Evolutionary conservation across 805 yeast genomes (phyloP), one percentile per base, ranked within the genome.

Genomic region (Helenozyma rhizophorensis): DNA sequence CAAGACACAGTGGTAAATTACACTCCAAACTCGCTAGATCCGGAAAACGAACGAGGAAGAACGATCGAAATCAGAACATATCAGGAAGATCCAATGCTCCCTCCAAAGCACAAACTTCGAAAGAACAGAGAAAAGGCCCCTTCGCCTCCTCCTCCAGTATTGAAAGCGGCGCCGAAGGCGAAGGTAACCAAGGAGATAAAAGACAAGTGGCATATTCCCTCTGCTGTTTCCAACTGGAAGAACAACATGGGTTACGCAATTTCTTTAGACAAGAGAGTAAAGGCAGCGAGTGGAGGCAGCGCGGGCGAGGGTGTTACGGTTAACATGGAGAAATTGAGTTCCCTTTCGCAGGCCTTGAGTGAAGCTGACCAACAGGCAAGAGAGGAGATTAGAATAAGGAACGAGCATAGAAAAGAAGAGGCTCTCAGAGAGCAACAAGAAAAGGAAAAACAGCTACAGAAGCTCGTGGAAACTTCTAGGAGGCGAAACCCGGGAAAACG

Each of bases 201-300:
- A 42, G 76, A 74, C 17, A 71, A 75, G 40, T 90, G 97, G 96
- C 70, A 72, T 29, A 87, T 93, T 19, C 97, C 97, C 0, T 80
- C 95, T 0, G 86, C 94, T 1, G 75, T 90, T 0, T 90, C 97
- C 1, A 87, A 86, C 55, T 93, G 97, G 97, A 89, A 88, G 56
- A 93, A 93, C 56, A 85, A 89, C 12, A 83, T 84, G 46, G 97
- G 97, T 1, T 86, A 78, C 52, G 78, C 95, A 1, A 80, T 89
- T 27, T 78, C 83, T 1, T 57, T 89, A 25, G 95, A 88, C 34
- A 84, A 83, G 49, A 66, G 97, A 38, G 64, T 85, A 34, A 38
- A 50, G 15, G 80, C 81, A 1, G 70, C 77, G 2, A 70, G 72
- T 10, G 53, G 54, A n/a, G 55, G 56, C 7, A 31, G 43, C 9